Evolutionary conservation across 2,329 filamentous ascomycete genomes (phyloP), one percentile per base, ranked within the genome.

Genomic region (Aspergillus sp.): DNA sequence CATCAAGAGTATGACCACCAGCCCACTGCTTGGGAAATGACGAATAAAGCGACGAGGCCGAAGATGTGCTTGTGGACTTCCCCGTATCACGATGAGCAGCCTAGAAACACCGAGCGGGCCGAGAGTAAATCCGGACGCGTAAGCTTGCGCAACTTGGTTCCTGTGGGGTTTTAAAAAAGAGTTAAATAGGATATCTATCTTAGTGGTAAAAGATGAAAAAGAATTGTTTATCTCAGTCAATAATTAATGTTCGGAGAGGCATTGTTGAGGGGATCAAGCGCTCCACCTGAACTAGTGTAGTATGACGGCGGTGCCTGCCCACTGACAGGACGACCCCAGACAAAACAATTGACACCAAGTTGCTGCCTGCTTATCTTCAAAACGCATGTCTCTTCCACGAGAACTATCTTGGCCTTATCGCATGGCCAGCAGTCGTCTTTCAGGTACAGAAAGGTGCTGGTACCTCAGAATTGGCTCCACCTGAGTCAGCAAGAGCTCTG

Each of bases 101-200:
- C 59, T 61, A 63, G 66, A 67, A 70, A 74, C 69, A 68, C 71
- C 68, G 69, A 65, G 49, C 72, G 74, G 74, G 60, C 72, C 71
- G 73, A 76, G 57, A 63, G 71, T 76, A 57, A 62, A 68, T 76
- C 74, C 74, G 73, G 59, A 47, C 63, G 61, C 67, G 64, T 71
- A 54, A 65, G 50, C 59, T 61, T 43, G 38, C 6, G 34, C 34
- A 53, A 47, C 17, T 28, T 45, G 19, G 45, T 23, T 49, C 28
- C 19, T 49, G 17, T 28, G 11, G 13, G 6, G 11, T 17, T 15
- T 41, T 19, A 19, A 19, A 2, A 41, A 15, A 41, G 15, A 5
- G 34, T 41, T 15, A 41, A 41, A 15, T 41, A 41, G 5, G 5
- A 15, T 41, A 15, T 41, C 11, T 41, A 41, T 41, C 34, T 41